These are phyloP conservation scores for Mycena rosella DNA, from an alignment of 768 basidiomycete species.

Conservation along the genomic window DNA sequence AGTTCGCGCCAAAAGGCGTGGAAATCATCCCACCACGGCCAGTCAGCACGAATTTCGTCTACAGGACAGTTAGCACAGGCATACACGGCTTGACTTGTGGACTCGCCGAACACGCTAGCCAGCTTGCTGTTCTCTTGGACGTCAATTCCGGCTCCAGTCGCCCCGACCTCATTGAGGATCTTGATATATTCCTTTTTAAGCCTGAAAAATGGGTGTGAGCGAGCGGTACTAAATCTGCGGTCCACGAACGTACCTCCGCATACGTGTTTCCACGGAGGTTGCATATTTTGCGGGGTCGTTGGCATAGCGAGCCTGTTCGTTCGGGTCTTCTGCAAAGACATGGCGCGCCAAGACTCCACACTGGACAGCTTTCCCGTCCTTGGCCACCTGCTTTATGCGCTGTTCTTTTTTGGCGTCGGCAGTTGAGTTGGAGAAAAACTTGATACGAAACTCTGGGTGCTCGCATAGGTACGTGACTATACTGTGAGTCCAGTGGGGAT, in stretches of 20 bases:
- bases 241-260: conserved; percentile 5
- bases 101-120: conserved; percentile 37
- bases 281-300: too few relatives aligned
- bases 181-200: conserved; percentile 39
- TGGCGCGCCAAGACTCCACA: conserved; percentile 10
- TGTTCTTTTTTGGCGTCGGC: conserved; percentile 40
- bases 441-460: conserved; percentile 21
- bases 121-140: conserved; percentile 24
- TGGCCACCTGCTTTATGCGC: conserved; percentile 33
- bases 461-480: conserved; percentile 33
- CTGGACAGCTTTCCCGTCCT: conserved; percentile 37
- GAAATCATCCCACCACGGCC: conserved; percentile 47
- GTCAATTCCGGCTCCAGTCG: conserved; percentile 38
- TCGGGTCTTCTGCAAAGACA: too few relatives aligned
- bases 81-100: too few relatives aligned
- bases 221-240: background rate
- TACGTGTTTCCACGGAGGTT: conserved; percentile 34
- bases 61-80: background rate
- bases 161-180: conserved; percentile 27
- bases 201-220: conserved; percentile 13
- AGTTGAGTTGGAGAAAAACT: conserved; percentile 46
- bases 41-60: conserved; percentile 32
- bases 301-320: too few relatives aligned
- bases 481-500: conserved; percentile 3
- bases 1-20: conserved; percentile 47